These are phyloP conservation scores for Hygrocybe punicea DNA, from an alignment of 768 basidiomycete species.

Conservation along the genomic window DNA sequence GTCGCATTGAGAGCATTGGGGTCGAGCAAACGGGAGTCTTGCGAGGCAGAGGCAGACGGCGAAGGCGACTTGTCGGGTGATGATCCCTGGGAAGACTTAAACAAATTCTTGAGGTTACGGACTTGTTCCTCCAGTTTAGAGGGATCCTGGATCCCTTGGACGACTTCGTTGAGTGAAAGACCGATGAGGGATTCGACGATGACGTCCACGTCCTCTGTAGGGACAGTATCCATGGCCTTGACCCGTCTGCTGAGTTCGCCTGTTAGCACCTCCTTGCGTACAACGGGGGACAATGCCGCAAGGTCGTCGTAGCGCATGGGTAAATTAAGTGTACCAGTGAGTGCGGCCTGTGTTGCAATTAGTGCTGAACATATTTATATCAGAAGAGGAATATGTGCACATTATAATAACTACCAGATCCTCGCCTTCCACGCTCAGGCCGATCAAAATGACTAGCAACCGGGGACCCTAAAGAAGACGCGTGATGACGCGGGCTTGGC, in stretches of 20 bases:
- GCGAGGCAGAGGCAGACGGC: conserved; percentile 43
- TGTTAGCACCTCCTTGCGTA: conserved; percentile 79
- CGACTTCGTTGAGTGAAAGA: conserved; percentile 71
- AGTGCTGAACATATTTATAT: conserved; percentile 9
- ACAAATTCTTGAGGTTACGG: conserved; percentile 34
- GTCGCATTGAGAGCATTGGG: conserved; percentile 63
- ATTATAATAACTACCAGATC: conserved; percentile 85
- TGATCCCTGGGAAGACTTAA: conserved; percentile 35
- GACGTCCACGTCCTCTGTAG: conserved; percentile 52
- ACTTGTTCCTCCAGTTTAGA: conserved; percentile 65
- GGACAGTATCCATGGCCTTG: conserved; percentile 52
- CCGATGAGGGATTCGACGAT: conserved; percentile 71
- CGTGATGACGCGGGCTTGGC: conserved; percentile 64
- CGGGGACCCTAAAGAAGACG: conserved; percentile 55
- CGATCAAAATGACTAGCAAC: conserved; percentile 51
- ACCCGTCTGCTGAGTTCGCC: conserved; percentile 79
- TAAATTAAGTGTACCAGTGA: conserved; percentile 72
- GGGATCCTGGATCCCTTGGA: conserved; percentile 71
- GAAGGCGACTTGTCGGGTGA: conserved; percentile 49
- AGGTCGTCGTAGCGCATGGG: conserved; percentile 89
- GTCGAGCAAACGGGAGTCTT: conserved; percentile 70
- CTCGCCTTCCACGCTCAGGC: conserved; percentile 64
- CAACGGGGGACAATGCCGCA: conserved; percentile 77
- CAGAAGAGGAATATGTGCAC: conserved; percentile 38
- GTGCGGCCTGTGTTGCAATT: conserved; percentile 57